Evolutionary conservation across 2,329 filamentous ascomycete genomes (phyloP).

Genomic region (Colletotrichum paranaense): DNA sequence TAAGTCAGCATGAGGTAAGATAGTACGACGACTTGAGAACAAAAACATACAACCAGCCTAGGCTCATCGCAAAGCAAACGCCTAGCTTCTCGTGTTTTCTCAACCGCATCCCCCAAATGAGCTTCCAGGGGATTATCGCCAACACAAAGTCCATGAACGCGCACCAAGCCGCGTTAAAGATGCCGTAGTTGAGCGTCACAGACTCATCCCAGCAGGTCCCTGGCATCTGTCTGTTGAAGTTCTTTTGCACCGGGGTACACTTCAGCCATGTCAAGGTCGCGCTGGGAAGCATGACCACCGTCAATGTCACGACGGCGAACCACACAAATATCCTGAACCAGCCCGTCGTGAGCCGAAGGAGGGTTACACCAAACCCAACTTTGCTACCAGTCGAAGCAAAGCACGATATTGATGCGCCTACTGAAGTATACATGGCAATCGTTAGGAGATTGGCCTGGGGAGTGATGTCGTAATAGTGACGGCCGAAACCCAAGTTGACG

Average conservation of each 20-base stretch:
- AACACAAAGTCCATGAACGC: conserved; percentile 42
- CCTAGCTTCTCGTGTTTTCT: conserved; percentile 43
- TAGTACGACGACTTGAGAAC: too few species aligned
- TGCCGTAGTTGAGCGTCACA: conserved; percentile 26
- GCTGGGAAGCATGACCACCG: conserved; percentile 38
- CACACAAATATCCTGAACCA: conserved; percentile 41
- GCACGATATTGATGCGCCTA: conserved; percentile 29
- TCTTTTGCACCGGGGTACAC: conserved; percentile 40
- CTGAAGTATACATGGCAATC: conserved; percentile 21
- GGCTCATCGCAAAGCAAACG: conserved; percentile 41
- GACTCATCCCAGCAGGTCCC: conserved; percentile 38
- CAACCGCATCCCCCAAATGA: conserved; percentile 45
- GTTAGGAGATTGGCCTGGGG: conserved; percentile 9
- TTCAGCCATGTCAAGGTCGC: conserved; percentile 40
- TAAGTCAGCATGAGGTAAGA: not conserved
- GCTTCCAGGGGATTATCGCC: conserved; percentile 44
- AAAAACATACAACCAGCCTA: conserved; percentile 38
- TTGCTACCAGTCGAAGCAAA: conserved; percentile 39
- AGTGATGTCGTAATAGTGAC: conserved; percentile 33
- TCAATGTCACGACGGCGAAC: conserved; percentile 40
- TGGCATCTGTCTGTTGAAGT: conserved; percentile 36
- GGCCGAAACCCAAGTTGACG: conserved; percentile 37
- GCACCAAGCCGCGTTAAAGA: conserved; percentile 29
- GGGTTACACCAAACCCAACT: conserved; percentile 42
- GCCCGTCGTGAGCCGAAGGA: conserved; percentile 41